phyloP scores from a whole-genome alignment of 192 early-diverging fungal genomes.

The Podila minutissima region DNA sequence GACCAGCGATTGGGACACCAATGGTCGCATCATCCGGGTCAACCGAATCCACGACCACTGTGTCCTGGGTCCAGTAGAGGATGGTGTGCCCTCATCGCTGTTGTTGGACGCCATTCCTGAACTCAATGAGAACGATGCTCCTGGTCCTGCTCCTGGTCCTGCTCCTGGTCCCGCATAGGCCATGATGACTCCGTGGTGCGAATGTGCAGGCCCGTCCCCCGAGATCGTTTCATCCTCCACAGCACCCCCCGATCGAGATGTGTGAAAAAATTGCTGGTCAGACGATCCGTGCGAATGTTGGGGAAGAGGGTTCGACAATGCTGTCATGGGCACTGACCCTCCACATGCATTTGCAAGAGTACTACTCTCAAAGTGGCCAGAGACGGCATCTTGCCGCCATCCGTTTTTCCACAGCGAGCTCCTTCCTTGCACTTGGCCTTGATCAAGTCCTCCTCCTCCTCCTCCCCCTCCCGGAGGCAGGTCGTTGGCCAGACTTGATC shows the following conservation, averaged over 20 bases:
- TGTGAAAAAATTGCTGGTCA: not conserved
- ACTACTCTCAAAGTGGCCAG: not conserved
- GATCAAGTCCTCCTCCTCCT: not conserved
- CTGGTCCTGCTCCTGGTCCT: not conserved
- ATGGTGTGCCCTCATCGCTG: not conserved
- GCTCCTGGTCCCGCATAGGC: slow-evolving; percentile 16
- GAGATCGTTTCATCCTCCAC: not conserved
- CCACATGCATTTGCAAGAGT: not conserved
- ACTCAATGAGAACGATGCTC: not conserved
- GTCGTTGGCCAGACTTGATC: not conserved
- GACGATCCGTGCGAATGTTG: not conserved
- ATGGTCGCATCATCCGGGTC: not conserved
- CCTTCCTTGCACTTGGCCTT: not conserved
- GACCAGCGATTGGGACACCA: slow-evolving; percentile 17
- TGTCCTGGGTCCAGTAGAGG: not conserved
- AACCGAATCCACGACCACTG: slow-evolving; percentile 1
- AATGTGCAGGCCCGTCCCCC: not conserved
- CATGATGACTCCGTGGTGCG: slow-evolving; percentile 39
- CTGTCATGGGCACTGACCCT: slow-evolving; percentile 1
- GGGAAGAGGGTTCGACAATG: not conserved
- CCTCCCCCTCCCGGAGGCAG: not conserved
- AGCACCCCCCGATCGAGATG: not conserved
- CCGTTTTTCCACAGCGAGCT: not conserved
- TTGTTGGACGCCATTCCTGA: not conserved
- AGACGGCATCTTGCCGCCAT: not conserved